These are phyloP conservation scores for Penicillium sp. DNA, from an alignment of 2,329 filamentous ascomycete genomes.

Conservation along the genomic window DNA sequence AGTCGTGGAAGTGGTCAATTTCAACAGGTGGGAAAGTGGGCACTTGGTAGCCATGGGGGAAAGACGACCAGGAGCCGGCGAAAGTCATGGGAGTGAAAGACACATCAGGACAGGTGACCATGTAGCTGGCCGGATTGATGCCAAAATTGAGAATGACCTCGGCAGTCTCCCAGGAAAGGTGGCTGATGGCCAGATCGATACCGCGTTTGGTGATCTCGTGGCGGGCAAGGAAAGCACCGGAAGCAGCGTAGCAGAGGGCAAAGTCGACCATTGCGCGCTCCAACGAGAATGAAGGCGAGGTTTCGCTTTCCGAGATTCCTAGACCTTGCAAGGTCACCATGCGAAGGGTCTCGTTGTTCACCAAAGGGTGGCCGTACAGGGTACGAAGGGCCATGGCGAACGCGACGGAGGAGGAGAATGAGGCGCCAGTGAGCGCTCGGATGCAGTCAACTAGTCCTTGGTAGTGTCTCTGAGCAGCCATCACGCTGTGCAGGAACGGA, in stretches of 20 bases:
- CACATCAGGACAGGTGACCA: conserved; percentile 11
- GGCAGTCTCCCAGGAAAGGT: conserved; percentile 26
- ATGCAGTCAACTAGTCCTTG: neutral
- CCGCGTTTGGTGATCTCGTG: conserved; percentile 21
- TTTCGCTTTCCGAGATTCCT: neutral
- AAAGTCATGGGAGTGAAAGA: neutral
- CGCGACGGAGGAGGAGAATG: neutral
- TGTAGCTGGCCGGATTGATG: conserved; percentile 16
- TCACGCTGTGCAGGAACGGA: conserved; percentile 1
- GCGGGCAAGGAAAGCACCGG: conserved; percentile 27
- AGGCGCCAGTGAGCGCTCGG: neutral
- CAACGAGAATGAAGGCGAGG: conserved; percentile 9
- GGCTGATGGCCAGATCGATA: conserved; percentile 18
- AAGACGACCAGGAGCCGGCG: neutral
- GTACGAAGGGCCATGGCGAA: conserved; percentile 2
- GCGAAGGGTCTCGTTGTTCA: neutral
- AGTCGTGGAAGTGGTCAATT: conserved; percentile 3
- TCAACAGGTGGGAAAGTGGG: neutral
- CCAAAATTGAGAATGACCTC: conserved; percentile 27
- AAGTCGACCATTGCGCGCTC: conserved; percentile 23
- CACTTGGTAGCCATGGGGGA: no score
- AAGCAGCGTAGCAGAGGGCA: conserved; percentile 26
- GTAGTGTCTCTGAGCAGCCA: neutral
- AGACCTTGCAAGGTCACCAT: neutral
- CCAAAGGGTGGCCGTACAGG: neutral